Percentiles rank a stretch among this genome's conserved stretches.
Conservation (phyloP, 1,284 basidiomycete species). For the Cryptococcus sp. region DNA sequence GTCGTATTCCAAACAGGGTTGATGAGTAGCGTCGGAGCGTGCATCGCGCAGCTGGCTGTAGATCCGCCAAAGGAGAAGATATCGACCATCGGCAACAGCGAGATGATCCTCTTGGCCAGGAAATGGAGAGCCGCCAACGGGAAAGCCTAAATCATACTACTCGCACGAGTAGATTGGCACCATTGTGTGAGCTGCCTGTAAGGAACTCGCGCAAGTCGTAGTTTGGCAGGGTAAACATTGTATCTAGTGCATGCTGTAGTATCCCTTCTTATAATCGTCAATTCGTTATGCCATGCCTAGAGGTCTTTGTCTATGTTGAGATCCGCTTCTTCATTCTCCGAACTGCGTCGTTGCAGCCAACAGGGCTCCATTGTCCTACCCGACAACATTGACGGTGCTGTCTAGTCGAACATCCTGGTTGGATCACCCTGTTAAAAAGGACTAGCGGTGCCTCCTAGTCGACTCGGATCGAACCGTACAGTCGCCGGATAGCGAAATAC, state of each 20-base stretch:
- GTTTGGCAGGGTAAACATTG: too few relatives aligned
- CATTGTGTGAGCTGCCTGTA: too few relatives aligned
- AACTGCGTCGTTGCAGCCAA: too few relatives aligned
- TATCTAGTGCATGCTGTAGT: background rate
- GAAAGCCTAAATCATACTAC: background rate
- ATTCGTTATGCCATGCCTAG: too few relatives aligned
- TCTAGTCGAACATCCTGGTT: too few relatives aligned
- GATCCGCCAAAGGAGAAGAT: constrained; percentile 23
- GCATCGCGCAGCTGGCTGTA: constrained; percentile 31
- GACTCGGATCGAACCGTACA: constrained; percentile 63
- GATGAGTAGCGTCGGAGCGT: constrained; percentile 24
- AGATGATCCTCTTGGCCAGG: constrained; percentile 26
- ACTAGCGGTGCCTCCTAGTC: constrained; percentile 46
- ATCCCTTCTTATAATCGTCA: background rate
- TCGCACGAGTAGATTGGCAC: too few relatives aligned
- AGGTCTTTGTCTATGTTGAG: background rate
- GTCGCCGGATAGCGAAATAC: constrained; percentile 73
- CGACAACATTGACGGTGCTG: too few relatives aligned
- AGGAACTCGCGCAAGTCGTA: too few relatives aligned
- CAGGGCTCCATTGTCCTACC: too few relatives aligned
- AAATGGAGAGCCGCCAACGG: constrained; percentile 11
- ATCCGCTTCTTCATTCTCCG: too few relatives aligned
- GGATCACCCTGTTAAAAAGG: too few relatives aligned
- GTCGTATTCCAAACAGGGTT: too few relatives aligned
- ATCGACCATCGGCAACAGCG: constrained; percentile 15